These are phyloP conservation scores for Groenewaldozyma sp. DNA, from an alignment of 1,139 yeast genomes.

Conservation along the genomic window DNA sequence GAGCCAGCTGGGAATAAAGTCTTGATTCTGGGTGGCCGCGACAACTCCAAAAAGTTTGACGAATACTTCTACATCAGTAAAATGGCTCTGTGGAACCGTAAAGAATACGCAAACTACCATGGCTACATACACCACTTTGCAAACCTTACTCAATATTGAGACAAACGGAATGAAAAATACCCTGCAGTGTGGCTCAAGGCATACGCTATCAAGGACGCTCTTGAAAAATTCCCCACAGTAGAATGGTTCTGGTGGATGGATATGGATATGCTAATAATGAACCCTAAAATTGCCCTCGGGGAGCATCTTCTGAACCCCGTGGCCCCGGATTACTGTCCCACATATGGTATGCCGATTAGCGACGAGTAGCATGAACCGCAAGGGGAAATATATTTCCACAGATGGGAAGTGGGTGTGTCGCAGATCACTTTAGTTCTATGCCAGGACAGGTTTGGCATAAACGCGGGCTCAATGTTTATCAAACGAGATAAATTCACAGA, in stretches of 20 bases:
- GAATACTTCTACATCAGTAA: no score
- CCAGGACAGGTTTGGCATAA: constrained; percentile 24
- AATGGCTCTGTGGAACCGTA: no score
- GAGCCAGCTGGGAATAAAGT: no score
- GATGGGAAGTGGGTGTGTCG: constrained; percentile 17
- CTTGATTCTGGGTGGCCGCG: no score
- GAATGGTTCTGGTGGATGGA: constrained; percentile 33
- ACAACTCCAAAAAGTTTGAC: no score
- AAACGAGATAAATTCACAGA: constrained; percentile 21
- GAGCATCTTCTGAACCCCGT: constrained; percentile 24
- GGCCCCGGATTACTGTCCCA: constrained; percentile 19
- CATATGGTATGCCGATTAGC: constrained; percentile 17
- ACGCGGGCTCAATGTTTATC: constrained; percentile 32
- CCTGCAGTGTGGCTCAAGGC: constrained; percentile 26
- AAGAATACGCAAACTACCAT: no score
- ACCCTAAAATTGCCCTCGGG: constrained; percentile 25
- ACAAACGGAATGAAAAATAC: background rate
- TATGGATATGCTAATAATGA: constrained; percentile 26
- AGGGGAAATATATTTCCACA: constrained; percentile 11
- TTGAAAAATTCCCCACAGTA: constrained; percentile 23
- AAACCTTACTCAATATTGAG: constrained; percentile 6
- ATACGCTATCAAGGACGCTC: constrained; percentile 25
- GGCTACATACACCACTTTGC: no score
- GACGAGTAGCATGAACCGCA: constrained; percentile 14
- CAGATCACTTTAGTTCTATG: no score